Conservation (phyloP, 306 rosid genomes). For the apple (Malus domestica) region DNA sequence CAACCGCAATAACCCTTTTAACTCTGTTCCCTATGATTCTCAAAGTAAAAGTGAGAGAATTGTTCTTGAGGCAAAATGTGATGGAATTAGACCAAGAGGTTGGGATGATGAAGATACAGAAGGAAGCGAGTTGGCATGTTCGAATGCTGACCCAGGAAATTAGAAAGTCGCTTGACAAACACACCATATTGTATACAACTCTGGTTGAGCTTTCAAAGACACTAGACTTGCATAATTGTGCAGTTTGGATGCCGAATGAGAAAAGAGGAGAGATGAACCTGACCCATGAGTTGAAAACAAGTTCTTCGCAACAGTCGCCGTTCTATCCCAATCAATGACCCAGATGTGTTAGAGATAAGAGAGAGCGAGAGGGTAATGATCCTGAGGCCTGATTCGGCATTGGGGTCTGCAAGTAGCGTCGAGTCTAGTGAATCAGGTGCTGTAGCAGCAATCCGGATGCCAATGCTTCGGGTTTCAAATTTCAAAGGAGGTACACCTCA, state of each 20-base stretch:
- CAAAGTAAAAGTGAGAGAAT: slow-evolving; percentile 66
- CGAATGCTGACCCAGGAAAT: slow-evolving; percentile 76
- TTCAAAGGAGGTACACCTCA: slow-evolving; percentile 80
- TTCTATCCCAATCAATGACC: slow-evolving; percentile 51
- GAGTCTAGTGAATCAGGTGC: slow-evolving; percentile 43
- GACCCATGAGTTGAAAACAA: slow-evolving; percentile 57
- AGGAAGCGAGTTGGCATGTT: slow-evolving; percentile 79
- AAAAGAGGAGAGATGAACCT: slow-evolving; percentile 47
- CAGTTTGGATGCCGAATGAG: slow-evolving; percentile 80
- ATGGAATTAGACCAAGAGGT: slow-evolving; percentile 71
- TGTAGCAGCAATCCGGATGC: slow-evolving; percentile 74
- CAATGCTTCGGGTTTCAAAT: slow-evolving; percentile 65
- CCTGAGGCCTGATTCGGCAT: slow-evolving; percentile 52
- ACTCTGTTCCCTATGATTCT: slow-evolving; percentile 69
- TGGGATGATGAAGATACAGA: slow-evolving; percentile 72
- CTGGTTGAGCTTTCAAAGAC: slow-evolving; percentile 81
- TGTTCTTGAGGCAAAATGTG: slow-evolving; percentile 64
- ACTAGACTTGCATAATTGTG: slow-evolving; percentile 59
- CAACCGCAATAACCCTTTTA: slow-evolving; percentile 69
- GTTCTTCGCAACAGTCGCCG: slow-evolving; percentile 10
- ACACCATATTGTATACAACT: slow-evolving; percentile 65
- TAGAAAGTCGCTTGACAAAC: slow-evolving; percentile 68
- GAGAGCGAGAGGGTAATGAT: slow-evolving; percentile 50
- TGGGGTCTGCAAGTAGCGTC: slow-evolving; percentile 57
- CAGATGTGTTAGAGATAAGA: slow-evolving; percentile 50